Percentiles rank a stretch among this genome's conserved stretches.
phyloP scores from a whole-genome alignment of 805 yeast species.

The Schwanniomyces vanrijiae region DNA sequence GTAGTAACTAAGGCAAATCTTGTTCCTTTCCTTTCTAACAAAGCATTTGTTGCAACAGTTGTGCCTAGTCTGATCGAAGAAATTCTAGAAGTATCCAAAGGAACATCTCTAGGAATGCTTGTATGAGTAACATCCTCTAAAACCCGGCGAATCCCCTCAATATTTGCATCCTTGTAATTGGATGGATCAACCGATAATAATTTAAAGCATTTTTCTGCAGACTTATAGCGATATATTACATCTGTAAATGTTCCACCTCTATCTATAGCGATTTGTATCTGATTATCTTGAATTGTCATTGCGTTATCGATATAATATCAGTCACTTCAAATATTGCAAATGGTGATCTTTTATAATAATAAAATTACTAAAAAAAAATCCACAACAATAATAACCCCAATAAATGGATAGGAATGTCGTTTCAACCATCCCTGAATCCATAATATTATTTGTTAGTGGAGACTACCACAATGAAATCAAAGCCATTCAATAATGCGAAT shows the following conservation, averaged over 20 bases:
- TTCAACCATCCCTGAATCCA: too few species aligned
- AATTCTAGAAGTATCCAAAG: constrained; percentile 16
- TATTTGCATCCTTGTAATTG: constrained; percentile 18
- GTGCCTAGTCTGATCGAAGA: constrained; percentile 28
- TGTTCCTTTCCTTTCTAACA: constrained; percentile 21
- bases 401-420: too few species aligned
- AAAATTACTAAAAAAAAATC: too few species aligned
- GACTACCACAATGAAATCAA: too few species aligned
- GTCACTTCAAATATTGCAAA: too few species aligned
- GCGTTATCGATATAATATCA: too few species aligned
- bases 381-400: too few species aligned
- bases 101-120: constrained; percentile 23
- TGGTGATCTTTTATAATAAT: too few species aligned
- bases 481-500: too few species aligned
- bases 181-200: constrained; percentile 17
- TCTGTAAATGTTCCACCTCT: constrained; percentile 93
- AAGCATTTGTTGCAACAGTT: constrained; percentile 26
- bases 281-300: constrained; percentile 8
- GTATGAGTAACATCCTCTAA: constrained; percentile 10
- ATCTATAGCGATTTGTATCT: constrained; percentile 30
- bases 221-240: constrained; percentile 16
- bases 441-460: too few species aligned
- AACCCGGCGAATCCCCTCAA: constrained; percentile 20
- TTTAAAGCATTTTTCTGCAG: constrained; percentile 27
- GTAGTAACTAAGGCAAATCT: constrained; percentile 18